Evolutionary conservation across 2,329 filamentous ascomycete genomes (phyloP).

Genomic region (Xylariaceae sp.): DNA sequence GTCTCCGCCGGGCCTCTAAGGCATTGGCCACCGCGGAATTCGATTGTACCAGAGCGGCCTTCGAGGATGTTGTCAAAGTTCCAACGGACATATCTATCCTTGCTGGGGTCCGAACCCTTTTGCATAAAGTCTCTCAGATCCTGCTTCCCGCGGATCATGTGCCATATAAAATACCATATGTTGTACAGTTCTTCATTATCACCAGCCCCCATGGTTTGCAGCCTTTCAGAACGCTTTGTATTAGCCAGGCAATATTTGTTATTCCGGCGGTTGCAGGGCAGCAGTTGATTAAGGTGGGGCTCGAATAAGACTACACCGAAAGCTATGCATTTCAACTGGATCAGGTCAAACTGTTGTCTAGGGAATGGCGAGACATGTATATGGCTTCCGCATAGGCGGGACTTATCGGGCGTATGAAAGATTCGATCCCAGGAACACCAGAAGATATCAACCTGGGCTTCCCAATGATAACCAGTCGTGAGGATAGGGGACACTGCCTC

Average conservation of each 20-base stretch:
- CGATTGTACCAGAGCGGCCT: not conserved
- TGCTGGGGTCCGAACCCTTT: not conserved
- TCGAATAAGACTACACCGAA: not conserved
- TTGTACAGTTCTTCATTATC: not conserved
- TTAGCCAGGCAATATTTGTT: not conserved
- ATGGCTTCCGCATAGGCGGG: not conserved
- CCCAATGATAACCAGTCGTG: not conserved
- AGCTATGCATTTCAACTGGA: not conserved
- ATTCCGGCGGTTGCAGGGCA: not conserved
- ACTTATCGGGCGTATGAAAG: not conserved
- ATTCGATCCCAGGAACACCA: not conserved
- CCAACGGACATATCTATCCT: not conserved
- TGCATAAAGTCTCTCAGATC: slow-evolving; percentile 4
- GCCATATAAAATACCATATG: not conserved
- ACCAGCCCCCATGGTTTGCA: not conserved
- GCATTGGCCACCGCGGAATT: not conserved
- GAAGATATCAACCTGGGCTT: not conserved
- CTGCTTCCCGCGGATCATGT: not conserved
- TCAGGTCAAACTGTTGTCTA: not conserved
- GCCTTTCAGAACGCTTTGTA: not conserved
- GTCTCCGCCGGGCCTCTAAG: not conserved
- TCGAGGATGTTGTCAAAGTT: slow-evolving; percentile 1
- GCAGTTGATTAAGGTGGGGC: not conserved
- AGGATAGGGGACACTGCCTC: slow-evolving; percentile 5
- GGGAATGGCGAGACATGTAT: slow-evolving; percentile 1